Evolutionary conservation across 2,329 filamentous ascomycete species (phyloP).

Genomic region (Clonostachys chloroleuca): DNA sequence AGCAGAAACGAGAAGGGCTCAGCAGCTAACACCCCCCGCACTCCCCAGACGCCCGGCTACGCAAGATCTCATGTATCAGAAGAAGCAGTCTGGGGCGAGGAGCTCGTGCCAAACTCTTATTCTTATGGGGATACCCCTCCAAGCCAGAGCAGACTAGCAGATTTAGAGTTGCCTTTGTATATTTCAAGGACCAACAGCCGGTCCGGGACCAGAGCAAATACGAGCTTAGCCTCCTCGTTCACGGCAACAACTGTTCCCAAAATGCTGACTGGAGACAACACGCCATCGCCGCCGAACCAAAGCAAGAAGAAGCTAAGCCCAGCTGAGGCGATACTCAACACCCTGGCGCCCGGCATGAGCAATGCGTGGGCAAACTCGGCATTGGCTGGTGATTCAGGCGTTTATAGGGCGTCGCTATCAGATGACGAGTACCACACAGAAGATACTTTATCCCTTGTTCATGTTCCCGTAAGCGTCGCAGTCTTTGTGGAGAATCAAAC

Average conservation of each 20-base stretch:
- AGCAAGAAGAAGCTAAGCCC: constrained; percentile 54
- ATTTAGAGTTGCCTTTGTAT: background rate
- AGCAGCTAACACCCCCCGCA: constrained; percentile 50
- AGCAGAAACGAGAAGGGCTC: constrained; percentile 50
- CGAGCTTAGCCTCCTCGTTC: constrained; percentile 50
- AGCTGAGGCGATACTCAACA: constrained; percentile 54
- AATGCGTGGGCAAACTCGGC: constrained; percentile 1
- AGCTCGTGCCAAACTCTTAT: constrained; percentile 52
- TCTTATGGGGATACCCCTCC: constrained; percentile 61
- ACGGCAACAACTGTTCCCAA: constrained; percentile 46
- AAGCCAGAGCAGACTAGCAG: constrained; percentile 7
- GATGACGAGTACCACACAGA: constrained; percentile 43
- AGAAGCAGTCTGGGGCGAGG: constrained; percentile 45
- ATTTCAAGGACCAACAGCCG: background rate
- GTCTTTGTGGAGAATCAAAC: constrained; percentile 56
- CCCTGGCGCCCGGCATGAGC: constrained; percentile 38
- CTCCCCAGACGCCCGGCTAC: constrained; percentile 50
- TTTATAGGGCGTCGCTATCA: constrained; percentile 44
- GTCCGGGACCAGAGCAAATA: constrained; percentile 1
- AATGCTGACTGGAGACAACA: constrained; percentile 28
- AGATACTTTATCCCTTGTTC: constrained; percentile 25
- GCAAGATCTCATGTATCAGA: constrained; percentile 55
- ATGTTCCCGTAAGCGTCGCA: constrained; percentile 46
- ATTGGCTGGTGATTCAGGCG: constrained; percentile 45
- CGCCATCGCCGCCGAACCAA: constrained; percentile 38